Percentiles rank a stretch among this genome's conserved stretches.
These are phyloP conservation scores for Lippia alba DNA, from an alignment of 305 asterid genomes.

Conservation along the genomic window DNA sequence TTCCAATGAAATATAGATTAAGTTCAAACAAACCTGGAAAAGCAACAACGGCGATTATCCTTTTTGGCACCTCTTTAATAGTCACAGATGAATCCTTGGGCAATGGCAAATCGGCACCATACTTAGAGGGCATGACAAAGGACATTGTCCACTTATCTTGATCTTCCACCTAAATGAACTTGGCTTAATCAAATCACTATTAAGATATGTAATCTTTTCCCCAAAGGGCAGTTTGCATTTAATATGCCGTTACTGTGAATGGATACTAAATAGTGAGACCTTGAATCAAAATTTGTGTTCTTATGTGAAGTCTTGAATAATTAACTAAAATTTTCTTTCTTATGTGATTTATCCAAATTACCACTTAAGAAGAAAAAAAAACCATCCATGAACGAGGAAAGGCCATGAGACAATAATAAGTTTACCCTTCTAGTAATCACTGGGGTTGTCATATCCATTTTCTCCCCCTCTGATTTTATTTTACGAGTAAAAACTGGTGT, in stretches of 20 bases:
- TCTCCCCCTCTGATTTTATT: conserved; percentile 61
- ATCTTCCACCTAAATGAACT: conserved; percentile 51
- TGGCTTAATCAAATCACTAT: conserved; percentile 26
- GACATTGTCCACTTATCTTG: conserved; percentile 80
- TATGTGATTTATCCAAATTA: too few species aligned
- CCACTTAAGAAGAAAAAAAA: too few species aligned
- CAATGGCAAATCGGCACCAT: conserved; percentile 73
- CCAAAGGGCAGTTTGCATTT: neutral
- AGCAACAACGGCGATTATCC: conserved; percentile 68
- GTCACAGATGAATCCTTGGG: conserved; percentile 76
- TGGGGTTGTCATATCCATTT: conserved; percentile 93
- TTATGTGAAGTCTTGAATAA: too few species aligned
- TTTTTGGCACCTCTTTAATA: conserved; percentile 71
- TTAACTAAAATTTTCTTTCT: too few species aligned
- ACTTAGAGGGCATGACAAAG: conserved; percentile 88
- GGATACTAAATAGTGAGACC: too few species aligned
- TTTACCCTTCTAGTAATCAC: conserved; percentile 75
- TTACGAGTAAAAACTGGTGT: conserved; percentile 81
- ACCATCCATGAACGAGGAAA: too few species aligned
- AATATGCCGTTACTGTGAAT: neutral
- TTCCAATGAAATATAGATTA: neutral
- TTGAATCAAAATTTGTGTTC: too few species aligned
- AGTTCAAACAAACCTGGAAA: conserved; percentile 68
- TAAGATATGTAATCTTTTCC: neutral
- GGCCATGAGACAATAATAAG: neutral